Percentiles rank a stretch among this genome's conserved stretches.
Conservation (phyloP, 1,139 yeast species). For the Lodderomyces jiufengensis region DNA sequence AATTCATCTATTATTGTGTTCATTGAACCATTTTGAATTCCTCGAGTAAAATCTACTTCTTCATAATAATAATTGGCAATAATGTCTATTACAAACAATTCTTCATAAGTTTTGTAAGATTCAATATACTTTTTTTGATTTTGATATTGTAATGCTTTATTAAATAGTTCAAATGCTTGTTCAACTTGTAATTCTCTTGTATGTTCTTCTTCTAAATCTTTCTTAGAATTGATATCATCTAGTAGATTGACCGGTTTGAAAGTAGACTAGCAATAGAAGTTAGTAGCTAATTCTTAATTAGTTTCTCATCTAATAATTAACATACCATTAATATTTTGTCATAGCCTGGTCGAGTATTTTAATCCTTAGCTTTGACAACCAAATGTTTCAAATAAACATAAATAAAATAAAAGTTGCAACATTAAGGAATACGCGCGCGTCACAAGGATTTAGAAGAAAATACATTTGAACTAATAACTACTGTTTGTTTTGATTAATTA, state of each 20-base stretch:
- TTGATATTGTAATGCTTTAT: slow-evolving; percentile 64
- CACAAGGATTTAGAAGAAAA: too few species aligned
- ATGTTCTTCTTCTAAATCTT: slow-evolving; percentile 74
- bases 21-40: slow-evolving; percentile 38
- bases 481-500: too few species aligned
- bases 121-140: slow-evolving; percentile 42
- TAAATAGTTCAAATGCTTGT: slow-evolving; percentile 75
- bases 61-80: slow-evolving; percentile 49
- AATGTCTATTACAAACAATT: slow-evolving; percentile 66
- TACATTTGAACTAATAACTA: too few species aligned
- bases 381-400: too few species aligned
- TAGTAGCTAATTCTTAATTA: slow-evolving; percentile 5
- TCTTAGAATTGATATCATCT: slow-evolving; percentile 59
- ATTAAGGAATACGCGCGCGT: too few species aligned
- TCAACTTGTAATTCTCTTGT: slow-evolving; percentile 87
- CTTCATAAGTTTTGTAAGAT: slow-evolving; percentile 57
- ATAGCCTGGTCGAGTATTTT: too few species aligned
- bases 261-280: slow-evolving; percentile 40
- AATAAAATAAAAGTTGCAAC: too few species aligned
- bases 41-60: slow-evolving; percentile 36
- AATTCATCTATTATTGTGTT: slow-evolving; percentile 39
- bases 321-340: too few species aligned
- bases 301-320: background rate
- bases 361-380: too few species aligned
- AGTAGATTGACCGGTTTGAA: slow-evolving; percentile 78